A percentile compares a stretch with the other conserved stretches of the same genome.
Conservation (phyloP, 2,329 filamentous ascomycete species). For the Bertia moriformis region DNA sequence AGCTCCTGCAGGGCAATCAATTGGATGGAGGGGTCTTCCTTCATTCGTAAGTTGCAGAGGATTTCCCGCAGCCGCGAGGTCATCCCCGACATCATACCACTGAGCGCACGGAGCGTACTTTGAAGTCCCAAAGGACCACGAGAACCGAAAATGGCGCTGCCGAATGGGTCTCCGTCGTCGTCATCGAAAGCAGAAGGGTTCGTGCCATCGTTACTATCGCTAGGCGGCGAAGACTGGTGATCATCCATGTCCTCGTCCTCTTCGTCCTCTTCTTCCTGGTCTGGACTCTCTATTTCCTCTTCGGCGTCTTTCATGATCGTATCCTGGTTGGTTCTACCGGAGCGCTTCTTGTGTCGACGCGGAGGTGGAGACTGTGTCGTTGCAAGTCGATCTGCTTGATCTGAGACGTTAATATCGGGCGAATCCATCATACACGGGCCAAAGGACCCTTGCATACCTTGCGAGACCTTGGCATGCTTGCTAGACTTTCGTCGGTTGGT, state of each 20-base stretch:
- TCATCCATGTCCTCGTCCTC: slow-evolving; percentile 21
- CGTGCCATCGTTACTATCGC: slow-evolving; percentile 32
- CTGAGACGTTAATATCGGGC: too few relatives aligned
- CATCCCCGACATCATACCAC: slow-evolving; percentile 80
- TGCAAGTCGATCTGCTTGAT: neutral
- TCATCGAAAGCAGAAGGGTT: slow-evolving; percentile 40
- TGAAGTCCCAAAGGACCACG: slow-evolving; percentile 43
- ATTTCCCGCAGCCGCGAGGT: slow-evolving; percentile 68
- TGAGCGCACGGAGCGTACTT: slow-evolving; percentile 71
- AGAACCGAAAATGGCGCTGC: slow-evolving; percentile 51
- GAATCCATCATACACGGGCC: too few relatives aligned
- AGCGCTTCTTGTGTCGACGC: slow-evolving; percentile 1
- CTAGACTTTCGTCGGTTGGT: neutral
- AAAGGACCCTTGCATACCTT: too few relatives aligned
- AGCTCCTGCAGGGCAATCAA: slow-evolving; percentile 84
- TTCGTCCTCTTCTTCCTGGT: slow-evolving; percentile 16
- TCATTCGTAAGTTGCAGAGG: slow-evolving; percentile 60
- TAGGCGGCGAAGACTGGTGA: slow-evolving; percentile 26
- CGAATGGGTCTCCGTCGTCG: slow-evolving; percentile 49
- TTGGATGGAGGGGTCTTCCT: slow-evolving; percentile 75
- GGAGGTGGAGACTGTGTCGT: neutral
- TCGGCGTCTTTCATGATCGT: neutral
- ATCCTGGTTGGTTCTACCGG: neutral
- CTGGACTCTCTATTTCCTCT: neutral
- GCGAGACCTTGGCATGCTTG: neutral